Percentiles rank a stretch among this genome's conserved stretches.
Evolutionary conservation across 2,329 filamentous ascomycete species (phyloP).

Genomic region (Penicillium sp.): DNA sequence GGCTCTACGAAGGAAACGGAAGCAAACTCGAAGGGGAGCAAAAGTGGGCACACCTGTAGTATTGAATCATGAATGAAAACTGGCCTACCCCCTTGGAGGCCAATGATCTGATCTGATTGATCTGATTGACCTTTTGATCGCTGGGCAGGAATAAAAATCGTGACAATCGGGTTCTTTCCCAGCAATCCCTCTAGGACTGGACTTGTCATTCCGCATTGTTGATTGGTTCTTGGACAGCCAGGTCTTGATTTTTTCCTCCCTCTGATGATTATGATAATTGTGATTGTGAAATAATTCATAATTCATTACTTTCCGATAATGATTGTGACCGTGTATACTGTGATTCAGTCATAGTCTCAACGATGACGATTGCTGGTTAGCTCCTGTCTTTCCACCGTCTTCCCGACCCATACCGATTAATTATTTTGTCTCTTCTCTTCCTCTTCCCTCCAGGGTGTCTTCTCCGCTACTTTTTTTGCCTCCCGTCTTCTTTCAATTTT

Average conservation of each 20-base stretch:
- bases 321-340: background rate
- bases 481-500: constrained; percentile 4
- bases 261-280: background rate
- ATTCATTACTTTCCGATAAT: background rate
- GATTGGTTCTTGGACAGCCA: constrained; percentile 2
- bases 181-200: constrained; percentile 15
- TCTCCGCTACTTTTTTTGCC: constrained; percentile 23
- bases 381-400: constrained; percentile 9
- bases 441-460: constrained; percentile 26
- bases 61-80: constrained; percentile 17
- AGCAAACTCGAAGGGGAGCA: constrained; percentile 1
- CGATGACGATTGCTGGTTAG: background rate
- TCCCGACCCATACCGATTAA: background rate
- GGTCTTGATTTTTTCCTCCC: background rate
- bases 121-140: constrained; percentile 8
- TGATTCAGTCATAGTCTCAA: background rate
- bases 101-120: constrained; percentile 21
- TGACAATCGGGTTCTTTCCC: constrained; percentile 23
- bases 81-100: background rate
- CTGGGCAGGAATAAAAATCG: constrained; percentile 13
- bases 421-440: constrained; percentile 18
- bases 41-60: background rate
- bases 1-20: background rate
- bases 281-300: background rate
- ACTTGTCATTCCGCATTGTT: constrained; percentile 17